Conservation (phyloP, 192 early-diverging fungal species). For the Chytriomyces hyalinus region DNA sequence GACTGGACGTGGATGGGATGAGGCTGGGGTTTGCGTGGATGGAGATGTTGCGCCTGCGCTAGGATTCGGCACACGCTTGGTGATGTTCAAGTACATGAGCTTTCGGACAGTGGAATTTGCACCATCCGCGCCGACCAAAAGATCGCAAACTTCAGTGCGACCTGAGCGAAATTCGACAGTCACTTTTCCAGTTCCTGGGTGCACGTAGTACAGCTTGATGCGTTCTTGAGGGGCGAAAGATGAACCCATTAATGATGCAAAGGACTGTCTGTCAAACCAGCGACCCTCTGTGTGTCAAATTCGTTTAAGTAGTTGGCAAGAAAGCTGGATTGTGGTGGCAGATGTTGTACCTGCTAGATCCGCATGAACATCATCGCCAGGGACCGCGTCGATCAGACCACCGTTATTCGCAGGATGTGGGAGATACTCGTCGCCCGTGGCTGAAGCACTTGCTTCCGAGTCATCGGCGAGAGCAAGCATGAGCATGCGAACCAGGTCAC, state of each 20-base stretch:
- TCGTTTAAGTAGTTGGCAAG: neutral
- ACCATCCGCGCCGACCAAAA: slow-evolving; percentile 59
- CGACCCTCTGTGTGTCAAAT: neutral
- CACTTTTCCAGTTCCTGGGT: slow-evolving; percentile 47
- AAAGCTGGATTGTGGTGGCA: neutral
- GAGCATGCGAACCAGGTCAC: slow-evolving; percentile 55
- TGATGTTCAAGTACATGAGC: slow-evolving; percentile 39
- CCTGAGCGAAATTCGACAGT: slow-evolving; percentile 52
- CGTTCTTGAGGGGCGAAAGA: slow-evolving; percentile 44
- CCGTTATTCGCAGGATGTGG: slow-evolving; percentile 45
- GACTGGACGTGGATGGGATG: slow-evolving; percentile 28
- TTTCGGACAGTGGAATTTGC: slow-evolving; percentile 52
- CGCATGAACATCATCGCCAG: slow-evolving; percentile 33
- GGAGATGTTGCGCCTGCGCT: neutral
- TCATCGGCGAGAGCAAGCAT: slow-evolving; percentile 53
- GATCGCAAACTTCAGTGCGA: slow-evolving; percentile 37
- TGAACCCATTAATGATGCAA: slow-evolving; percentile 38
- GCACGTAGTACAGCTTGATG: slow-evolving; percentile 50
- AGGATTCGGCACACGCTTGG: slow-evolving; percentile 1
- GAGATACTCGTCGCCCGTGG: slow-evolving; percentile 36
- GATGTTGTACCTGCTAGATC: slow-evolving; percentile 45
- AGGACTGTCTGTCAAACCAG: slow-evolving; percentile 53
- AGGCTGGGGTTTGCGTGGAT: neutral
- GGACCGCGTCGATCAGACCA: slow-evolving; percentile 19
- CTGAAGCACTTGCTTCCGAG: neutral